These are phyloP conservation scores for Phytophthora citrophthora DNA, from an alignment of 352 stramenopile genomes.

Conservation along the genomic window DNA sequence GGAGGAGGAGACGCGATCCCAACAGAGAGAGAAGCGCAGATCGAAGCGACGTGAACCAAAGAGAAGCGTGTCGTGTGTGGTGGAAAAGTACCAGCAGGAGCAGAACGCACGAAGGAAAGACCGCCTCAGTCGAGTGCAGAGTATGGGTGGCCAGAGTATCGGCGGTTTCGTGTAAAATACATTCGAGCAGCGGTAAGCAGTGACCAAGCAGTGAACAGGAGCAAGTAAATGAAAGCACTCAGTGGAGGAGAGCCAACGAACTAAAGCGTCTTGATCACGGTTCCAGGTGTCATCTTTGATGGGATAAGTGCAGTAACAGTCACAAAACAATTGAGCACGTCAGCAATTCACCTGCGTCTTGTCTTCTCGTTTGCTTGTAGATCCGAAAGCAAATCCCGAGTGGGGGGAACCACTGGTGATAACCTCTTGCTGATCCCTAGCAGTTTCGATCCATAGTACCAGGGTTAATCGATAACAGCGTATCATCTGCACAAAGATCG, in stretches of 20 bases:
- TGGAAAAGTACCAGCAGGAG: slow-evolving; percentile 62
- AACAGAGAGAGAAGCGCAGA: slow-evolving; percentile 32
- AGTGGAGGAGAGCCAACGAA: slow-evolving; percentile 2
- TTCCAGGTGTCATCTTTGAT: slow-evolving; percentile 18
- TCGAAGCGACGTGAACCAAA: slow-evolving; percentile 37
- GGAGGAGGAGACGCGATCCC: slow-evolving; percentile 43
- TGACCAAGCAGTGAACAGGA: slow-evolving; percentile 22
- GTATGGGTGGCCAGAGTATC: slow-evolving; percentile 38
- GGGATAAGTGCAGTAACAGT: slow-evolving; percentile 36
- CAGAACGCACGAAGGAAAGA: slow-evolving; percentile 62
- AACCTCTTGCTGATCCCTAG: too few species aligned
- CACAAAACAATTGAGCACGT: slow-evolving; percentile 26
- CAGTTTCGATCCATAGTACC: too few species aligned
- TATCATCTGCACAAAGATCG: too few species aligned
- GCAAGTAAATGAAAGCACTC: slow-evolving; percentile 14
- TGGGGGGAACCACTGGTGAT: not conserved
- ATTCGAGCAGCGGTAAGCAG: slow-evolving; percentile 14
- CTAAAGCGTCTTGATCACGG: slow-evolving; percentile 1
- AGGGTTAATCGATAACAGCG: too few species aligned
- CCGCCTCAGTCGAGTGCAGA: slow-evolving; percentile 49
- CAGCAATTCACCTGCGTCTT: slow-evolving; percentile 7
- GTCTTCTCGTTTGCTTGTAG: not conserved
- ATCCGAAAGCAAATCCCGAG: slow-evolving; percentile 2
- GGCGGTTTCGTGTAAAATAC: slow-evolving; percentile 65
- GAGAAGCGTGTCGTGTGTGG: slow-evolving; percentile 38